Conservation (phyloP, 163 green algal genomes). For the Coccomyxa subellipsoidea region DNA sequence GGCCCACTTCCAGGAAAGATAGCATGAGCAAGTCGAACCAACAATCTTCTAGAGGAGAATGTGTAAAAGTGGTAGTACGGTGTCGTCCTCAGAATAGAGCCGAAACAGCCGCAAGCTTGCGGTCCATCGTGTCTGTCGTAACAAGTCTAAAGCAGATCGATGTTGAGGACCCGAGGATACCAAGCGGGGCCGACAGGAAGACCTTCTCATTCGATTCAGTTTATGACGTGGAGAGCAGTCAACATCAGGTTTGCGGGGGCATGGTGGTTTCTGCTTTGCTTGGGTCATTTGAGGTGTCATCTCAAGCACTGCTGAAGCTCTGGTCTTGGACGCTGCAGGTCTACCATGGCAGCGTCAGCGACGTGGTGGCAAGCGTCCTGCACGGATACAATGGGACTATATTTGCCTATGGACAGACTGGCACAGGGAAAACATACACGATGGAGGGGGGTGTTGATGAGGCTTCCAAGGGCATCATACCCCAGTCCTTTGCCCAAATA, state of each 20-base stretch:
- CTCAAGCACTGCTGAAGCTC: too few relatives aligned
- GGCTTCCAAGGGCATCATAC: slow-evolving; percentile 65
- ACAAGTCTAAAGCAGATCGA: not conserved
- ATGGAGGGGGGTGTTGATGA: slow-evolving; percentile 72
- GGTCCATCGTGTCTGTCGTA: not conserved
- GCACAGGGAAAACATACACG: slow-evolving; percentile 92
- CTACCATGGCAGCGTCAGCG: not conserved
- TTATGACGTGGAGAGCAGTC: not conserved
- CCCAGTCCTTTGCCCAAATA: slow-evolving; percentile 64
- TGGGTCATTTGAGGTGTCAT: too few relatives aligned
- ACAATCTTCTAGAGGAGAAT: not conserved
- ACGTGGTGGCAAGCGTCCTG: not conserved
- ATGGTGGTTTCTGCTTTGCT: too few relatives aligned
- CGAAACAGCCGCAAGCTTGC: not conserved
- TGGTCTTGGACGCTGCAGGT: not conserved
- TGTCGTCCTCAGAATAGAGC: not conserved
- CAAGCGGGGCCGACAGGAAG: not conserved
- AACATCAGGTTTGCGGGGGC: not conserved
- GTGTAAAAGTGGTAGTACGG: not conserved
- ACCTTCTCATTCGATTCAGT: not conserved
- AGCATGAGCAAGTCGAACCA: not conserved
- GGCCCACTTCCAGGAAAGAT: too few relatives aligned
- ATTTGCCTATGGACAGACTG: slow-evolving; percentile 94
- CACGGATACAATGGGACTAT: slow-evolving; percentile 89
- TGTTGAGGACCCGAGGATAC: not conserved